Evolutionary conservation across 208 protist genomes (phyloP).

Genomic region (Trichomonas gallinae): DNA sequence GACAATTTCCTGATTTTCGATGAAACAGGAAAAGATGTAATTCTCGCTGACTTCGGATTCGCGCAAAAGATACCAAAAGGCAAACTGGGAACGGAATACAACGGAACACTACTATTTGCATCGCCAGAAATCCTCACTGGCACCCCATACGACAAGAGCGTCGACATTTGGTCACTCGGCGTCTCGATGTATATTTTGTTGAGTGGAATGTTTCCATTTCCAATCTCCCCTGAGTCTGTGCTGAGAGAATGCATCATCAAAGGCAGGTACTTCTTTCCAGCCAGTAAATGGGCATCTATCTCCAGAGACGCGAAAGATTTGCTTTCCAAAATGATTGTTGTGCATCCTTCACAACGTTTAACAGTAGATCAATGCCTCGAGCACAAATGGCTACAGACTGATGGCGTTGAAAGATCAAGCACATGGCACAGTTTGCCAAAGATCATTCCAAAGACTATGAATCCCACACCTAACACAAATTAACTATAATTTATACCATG

Average conservation of each 20-base stretch:
- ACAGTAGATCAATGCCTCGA: slow-evolving; percentile 54
- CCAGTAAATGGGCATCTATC: background rate
- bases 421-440: too few relatives aligned
- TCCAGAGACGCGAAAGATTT: background rate
- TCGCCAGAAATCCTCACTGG: background rate
- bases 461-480: too few relatives aligned
- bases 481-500: too few relatives aligned
- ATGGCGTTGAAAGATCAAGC: too few relatives aligned
- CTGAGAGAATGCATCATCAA: background rate
- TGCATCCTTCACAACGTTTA: slow-evolving; percentile 51
- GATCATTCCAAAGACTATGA: too few relatives aligned
- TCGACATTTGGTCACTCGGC: background rate
- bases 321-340: background rate
- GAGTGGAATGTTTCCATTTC: background rate
- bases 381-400: slow-evolving; percentile 43
- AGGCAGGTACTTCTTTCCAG: background rate
- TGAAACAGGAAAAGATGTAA: background rate
- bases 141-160: background rate
- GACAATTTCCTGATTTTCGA: background rate
- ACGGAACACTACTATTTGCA: background rate
- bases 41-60: background rate
- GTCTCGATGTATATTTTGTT: background rate
- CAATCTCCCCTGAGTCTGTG: background rate
- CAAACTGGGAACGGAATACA: background rate
- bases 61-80: background rate